phyloP scores from a whole-genome alignment of 1,139 yeast genomes.

The Kodamaea arcana region DNA sequence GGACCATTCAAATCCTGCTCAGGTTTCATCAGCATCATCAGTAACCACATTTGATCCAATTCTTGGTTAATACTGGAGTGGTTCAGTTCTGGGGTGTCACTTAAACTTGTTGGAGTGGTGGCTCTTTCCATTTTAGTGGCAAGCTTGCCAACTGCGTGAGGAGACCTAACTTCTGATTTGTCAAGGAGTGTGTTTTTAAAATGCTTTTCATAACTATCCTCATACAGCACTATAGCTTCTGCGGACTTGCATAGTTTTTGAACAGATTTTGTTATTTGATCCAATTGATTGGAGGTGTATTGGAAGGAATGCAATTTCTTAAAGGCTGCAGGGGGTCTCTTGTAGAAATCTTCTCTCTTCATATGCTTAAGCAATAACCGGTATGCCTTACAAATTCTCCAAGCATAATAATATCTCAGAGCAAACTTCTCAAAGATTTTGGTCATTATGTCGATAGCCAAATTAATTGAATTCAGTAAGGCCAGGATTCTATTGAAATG shows the following conservation, averaged over 20 bases:
- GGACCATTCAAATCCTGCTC: constrained; percentile 6
- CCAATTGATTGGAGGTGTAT: constrained; percentile 13
- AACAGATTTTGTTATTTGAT: constrained; percentile 10
- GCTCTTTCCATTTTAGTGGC: constrained; percentile 3
- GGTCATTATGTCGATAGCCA: constrained; percentile 8
- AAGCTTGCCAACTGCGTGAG: background rate
- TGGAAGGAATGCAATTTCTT: constrained; percentile 13
- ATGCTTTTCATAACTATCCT: constrained; percentile 7
- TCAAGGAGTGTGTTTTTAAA: constrained; percentile 4
- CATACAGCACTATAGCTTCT: constrained; percentile 8
- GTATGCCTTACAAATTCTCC: constrained; percentile 47
- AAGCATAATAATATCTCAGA: constrained; percentile 50
- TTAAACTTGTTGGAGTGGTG: constrained; percentile 2
- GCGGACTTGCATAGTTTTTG: constrained; percentile 8
- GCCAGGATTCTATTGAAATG: constrained; percentile 9
- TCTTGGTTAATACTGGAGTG: constrained; percentile 8
- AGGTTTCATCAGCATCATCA: constrained; percentile 12
- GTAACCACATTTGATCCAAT: constrained; percentile 17
- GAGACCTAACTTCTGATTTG: background rate
- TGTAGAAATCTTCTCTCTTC: constrained; percentile 9
- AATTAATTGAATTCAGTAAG: constrained; percentile 5
- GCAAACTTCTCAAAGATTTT: constrained; percentile 17
- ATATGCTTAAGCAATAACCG: constrained; percentile 10
- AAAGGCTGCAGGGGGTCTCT: constrained; percentile 8
- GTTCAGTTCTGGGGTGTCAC: constrained; percentile 8